Base-by-base conservation (phyloP, 148 eudicot genomes). In the Gaultheria prostrata region DNA sequence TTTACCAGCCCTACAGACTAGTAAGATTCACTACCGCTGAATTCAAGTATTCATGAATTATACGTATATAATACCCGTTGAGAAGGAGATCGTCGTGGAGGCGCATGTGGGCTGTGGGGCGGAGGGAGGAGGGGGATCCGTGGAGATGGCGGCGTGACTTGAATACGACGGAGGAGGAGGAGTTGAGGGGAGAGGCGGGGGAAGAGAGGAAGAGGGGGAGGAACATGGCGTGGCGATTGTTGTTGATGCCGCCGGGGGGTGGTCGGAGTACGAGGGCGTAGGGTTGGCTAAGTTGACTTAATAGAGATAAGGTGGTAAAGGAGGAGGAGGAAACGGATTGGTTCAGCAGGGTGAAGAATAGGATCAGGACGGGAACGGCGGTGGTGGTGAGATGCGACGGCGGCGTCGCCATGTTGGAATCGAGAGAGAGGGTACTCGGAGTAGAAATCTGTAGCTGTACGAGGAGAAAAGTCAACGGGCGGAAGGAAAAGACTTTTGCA, bases 31-130 rank as follows among this genome's bases (percentile, higher is more conserved):
- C 15, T 5, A n/a, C 26, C 17, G 2, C n/a, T 67, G 71, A 33
- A 71, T 24, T 53, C 57, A 63, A n/a, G 13, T 63, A 63, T n/a
- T 63, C 69, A 0, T 3, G 69, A n/a, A 63, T 63, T 21, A n/a
- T 63, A 11, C 24, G 3, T 49, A 20, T 57, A 8, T n/a, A 59
- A 28, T 54, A 96, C 99, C 99, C 98, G 84, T 92, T 93, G 69
- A 87, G 82, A 8, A 93, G 90, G 75, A 97, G 96, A 91, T 94
- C 98, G 78, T 97, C 99, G 80, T 91, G 89, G 82, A 97, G 95
- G 24, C 86, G 79, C 98, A 93, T 97, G 53, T 92, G 92, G 49
- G 98, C 95, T 76, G 87, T 94, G 20, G 92, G 81, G 50, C 59
- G 84, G 76, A n/a, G 83, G 11, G 83, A 53, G 11, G 83, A 53